Conservation (phyloP, 345 rosid genomes). For the Lenwebbia sp. region DNA sequence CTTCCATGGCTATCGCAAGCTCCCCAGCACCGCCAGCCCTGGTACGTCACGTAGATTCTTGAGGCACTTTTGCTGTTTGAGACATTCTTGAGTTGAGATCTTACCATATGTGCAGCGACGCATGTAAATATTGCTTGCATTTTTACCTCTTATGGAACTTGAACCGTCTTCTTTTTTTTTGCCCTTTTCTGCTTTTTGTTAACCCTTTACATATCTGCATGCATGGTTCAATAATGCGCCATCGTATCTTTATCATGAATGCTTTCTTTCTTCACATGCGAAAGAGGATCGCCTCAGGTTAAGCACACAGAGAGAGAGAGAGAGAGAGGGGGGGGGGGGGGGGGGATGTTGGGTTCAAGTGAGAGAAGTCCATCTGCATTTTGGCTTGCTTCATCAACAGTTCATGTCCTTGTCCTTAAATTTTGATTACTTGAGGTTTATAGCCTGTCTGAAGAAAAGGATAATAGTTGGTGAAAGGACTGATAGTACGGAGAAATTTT, state of each 20-base stretch:
- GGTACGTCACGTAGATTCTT: neutral
- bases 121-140: neutral
- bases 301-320: neutral
- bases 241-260: neutral
- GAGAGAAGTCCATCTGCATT: neutral
- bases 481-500: neutral
- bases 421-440: neutral
- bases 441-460: too few relatives aligned
- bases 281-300: neutral
- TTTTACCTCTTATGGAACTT: neutral
- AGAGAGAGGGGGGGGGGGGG: too few relatives aligned
- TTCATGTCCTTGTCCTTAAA: neutral
- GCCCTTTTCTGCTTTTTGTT: neutral
- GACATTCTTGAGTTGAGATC: neutral
- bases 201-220: neutral
- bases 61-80: neutral
- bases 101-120: neutral
- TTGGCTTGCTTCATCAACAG: neutral
- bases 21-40: neutral
- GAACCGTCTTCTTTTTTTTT: neutral
- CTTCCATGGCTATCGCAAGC: constrained; percentile 11
- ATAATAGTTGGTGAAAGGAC: neutral
- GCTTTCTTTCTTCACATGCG: neutral
- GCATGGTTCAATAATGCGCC: neutral
- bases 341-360: too few relatives aligned